Base-by-base conservation (phyloP, 75 land plant genomes). In the Larix kaempferi region DNA sequence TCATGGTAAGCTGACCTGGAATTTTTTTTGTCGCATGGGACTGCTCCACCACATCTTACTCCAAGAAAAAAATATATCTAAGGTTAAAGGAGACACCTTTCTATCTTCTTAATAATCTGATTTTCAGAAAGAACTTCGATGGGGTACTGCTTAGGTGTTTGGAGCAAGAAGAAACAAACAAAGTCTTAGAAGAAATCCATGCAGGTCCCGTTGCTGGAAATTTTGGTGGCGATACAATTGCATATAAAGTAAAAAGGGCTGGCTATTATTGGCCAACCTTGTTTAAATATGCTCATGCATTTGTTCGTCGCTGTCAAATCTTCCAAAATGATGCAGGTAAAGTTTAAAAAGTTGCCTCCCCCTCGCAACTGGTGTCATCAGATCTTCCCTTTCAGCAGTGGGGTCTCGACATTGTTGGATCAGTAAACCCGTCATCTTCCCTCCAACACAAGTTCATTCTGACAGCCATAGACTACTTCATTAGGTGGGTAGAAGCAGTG, bases 241-340 rank as follows among this genome's bases (percentile, higher is more conserved):
- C 61, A 0, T 6, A n/a, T 3, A 59, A 59, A 22, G 21, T 59
- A 3, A 19, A 4, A 4, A n/a, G 61, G 25, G 61, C 61, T 0
- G 0, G 27, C 6, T 60, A 60, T 0, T 23, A 60, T 22, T 7
- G 12, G 26, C 63, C 63, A 22, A 60, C 7, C 7, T 8, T 60
- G 2, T 60, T 60, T 22, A 7, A 0, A 0, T 0, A 60, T n/a
- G 27, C 63, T n/a, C 21, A 17, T 26, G 25, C 6, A 6, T 23
- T 7, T 2, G 27, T 23, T 2, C 5, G 27, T 6, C 1, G 0
- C 0, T 60, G 27, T 12, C 2, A 60, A 2, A 8, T 0, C 0
- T 60, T 23, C 11, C 2, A 23, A 6, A 7, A 6, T 1, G 0
- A 3, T 26, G 2, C 27, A 0, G 0, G 25, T 0, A 60, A 1